Conservation (phyloP, 495 filamentous ascomycete species). For the Neurospora tetrasperma region DNA sequence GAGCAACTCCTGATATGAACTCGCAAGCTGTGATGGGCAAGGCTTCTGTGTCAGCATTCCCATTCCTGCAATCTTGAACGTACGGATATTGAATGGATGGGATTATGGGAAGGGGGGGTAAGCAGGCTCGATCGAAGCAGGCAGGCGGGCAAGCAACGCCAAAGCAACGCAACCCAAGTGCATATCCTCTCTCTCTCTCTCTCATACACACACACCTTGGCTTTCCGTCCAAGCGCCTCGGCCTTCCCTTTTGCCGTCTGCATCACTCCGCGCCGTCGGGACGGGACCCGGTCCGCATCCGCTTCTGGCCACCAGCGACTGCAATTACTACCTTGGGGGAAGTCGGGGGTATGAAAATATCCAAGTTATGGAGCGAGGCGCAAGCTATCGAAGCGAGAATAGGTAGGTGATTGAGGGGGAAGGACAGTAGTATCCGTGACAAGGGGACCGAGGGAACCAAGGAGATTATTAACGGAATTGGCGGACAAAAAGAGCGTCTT, state of each 20-base stretch:
- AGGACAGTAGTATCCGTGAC: neutral
- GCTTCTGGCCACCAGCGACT: neutral
- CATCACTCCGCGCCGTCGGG: slow-evolving; percentile 33
- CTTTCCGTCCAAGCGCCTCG: slow-evolving; percentile 85
- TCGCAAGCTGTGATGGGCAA: slow-evolving; percentile 60
- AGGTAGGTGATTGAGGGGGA: neutral
- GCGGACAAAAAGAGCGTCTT: neutral
- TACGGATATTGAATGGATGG: neutral
- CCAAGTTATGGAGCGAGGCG: neutral
- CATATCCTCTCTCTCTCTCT: neutral
- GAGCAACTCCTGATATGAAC: slow-evolving; percentile 90
- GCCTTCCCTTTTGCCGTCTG: slow-evolving; percentile 63
- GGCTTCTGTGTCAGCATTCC: slow-evolving; percentile 15
- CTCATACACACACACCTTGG: slow-evolving; percentile 54
- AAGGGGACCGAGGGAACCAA: neutral
- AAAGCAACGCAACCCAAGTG: neutral
- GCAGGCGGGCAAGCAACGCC: slow-evolving; percentile 1
- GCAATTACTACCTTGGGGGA: neutral
- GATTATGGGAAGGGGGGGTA: neutral
- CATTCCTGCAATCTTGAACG: neutral
- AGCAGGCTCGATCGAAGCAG: neutral
- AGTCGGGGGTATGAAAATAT: neutral
- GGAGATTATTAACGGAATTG: neutral
- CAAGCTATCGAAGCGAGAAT: neutral
- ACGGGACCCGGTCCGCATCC: slow-evolving; percentile 18